Evolutionary conservation across 805 yeast species (phyloP), one percentile per base, ranked within the genome.

Genomic region (Yamadazyma sp.): DNA sequence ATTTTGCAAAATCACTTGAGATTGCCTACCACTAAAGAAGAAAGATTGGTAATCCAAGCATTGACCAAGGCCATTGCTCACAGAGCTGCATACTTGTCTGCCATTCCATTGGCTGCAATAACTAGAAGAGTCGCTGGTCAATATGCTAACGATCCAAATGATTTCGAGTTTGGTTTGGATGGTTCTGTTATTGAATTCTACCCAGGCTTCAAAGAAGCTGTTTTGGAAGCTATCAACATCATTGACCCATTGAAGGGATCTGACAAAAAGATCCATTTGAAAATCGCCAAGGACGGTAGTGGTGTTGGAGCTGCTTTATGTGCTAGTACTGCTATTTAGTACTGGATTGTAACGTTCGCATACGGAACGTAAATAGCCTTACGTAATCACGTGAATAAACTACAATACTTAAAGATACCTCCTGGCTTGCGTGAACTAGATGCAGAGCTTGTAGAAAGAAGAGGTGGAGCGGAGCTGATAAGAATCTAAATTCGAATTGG

Each of bases 261-360:
- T 42, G 87, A 80, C 51, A 78, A 87, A 62, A 80, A 85, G 53
- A 69, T 88, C 31, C 83, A 80, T 50, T 67, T 91, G 44, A 80
- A 80, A 46, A 81, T 90, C 48, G 93, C 97, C 20, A 86, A 87
- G 60, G 98, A 93, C 55, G 98, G 98, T 32, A 83, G 95, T 40
- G 96, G 96, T 43, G 96, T 90, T 29, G 99, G 99, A 48, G 98
- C 97, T 31, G 98, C 98, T 2, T 70, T 91, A 44, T 87, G 96
- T 67, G 97, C 96, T 8, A 57, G 69, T 47, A 48, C 55, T 15
- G 55, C 59, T 9, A 6, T 19, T 20, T 30, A 30, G 25, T n/a
- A 15, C 5, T 11, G 4, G 18, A 4, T 28, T 15, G 31, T 25
- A 25, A 25, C n/a, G 28, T 25, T 25, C 14, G 16, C 16, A 25